Evolutionary conservation across 2,329 filamentous ascomycete species (phyloP).

Genomic region (Microdochium bolleyi): DNA sequence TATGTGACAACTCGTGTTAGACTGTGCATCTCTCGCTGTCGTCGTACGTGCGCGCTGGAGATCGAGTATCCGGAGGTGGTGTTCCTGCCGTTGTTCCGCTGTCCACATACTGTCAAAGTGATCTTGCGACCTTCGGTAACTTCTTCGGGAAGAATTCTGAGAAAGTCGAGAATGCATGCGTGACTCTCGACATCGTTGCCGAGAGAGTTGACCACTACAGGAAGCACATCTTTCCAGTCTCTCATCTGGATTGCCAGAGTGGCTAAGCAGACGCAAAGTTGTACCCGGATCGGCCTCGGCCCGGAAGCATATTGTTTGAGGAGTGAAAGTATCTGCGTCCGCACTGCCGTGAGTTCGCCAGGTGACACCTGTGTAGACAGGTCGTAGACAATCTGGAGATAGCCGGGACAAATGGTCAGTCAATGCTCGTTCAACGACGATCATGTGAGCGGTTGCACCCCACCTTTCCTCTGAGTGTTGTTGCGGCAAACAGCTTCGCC

Average conservation of each 20-base stretch:
- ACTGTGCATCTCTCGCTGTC: slow-evolving; percentile 11
- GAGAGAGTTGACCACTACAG: slow-evolving; percentile 70
- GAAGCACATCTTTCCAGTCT: slow-evolving; percentile 87
- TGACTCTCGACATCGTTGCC: slow-evolving; percentile 70
- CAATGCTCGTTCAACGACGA: neutral
- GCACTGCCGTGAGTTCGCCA: slow-evolving; percentile 65
- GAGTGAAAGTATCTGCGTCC: slow-evolving; percentile 75
- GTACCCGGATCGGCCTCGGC: slow-evolving; percentile 77
- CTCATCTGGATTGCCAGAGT: slow-evolving; percentile 95
- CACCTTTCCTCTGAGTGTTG: slow-evolving; percentile 97
- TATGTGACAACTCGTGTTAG: slow-evolving; percentile 39
- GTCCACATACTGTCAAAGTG: slow-evolving; percentile 93
- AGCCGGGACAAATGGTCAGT: neutral
- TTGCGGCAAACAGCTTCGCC: slow-evolving; percentile 90
- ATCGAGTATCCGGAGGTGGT: slow-evolving; percentile 19
- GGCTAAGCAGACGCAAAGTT: slow-evolving; percentile 90
- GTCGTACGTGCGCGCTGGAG: neutral
- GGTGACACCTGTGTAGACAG: slow-evolving; percentile 75
- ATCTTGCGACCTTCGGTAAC: slow-evolving; percentile 99
- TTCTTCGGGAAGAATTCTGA: slow-evolving; percentile 95
- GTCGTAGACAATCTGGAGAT: slow-evolving; percentile 83
- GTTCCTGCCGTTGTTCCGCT: slow-evolving; percentile 37
- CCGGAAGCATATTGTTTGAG: slow-evolving; percentile 76
- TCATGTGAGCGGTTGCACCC: slow-evolving; percentile 8
- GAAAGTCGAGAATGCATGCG: slow-evolving; percentile 87